Conservation (phyloP, 2,329 filamentous ascomycete species). For the Hypoxylon sp. region DNA sequence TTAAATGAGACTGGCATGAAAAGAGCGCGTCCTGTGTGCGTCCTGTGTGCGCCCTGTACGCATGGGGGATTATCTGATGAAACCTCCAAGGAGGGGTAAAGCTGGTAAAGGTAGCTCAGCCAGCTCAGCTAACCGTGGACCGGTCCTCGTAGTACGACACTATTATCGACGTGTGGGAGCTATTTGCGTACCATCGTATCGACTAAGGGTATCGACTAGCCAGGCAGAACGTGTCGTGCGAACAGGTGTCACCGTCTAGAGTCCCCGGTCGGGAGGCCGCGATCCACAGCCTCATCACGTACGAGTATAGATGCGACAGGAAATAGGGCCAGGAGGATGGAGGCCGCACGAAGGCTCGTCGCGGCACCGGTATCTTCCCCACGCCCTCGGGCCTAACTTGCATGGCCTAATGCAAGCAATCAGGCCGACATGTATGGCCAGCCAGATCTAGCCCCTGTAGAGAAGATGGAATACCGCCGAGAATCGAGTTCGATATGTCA, state of each 20-base stretch:
- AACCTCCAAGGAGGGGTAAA: slow-evolving; percentile 25
- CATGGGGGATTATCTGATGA: slow-evolving; percentile 16
- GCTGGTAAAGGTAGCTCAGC: too few species aligned
- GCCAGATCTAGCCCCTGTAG: background rate
- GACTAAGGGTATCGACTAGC: too few species aligned
- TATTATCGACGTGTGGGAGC: background rate
- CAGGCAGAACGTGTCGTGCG: slow-evolving; percentile 4
- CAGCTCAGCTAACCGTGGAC: background rate
- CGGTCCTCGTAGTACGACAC: background rate
- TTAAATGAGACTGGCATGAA: background rate
- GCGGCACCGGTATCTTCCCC: slow-evolving; percentile 3
- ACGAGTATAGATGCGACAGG: background rate
- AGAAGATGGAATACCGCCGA: slow-evolving; percentile 10
- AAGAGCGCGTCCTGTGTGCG: too few species aligned
- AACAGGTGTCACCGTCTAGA: too few species aligned
- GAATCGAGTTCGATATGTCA: slow-evolving; percentile 1
- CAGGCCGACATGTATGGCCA: slow-evolving; percentile 1
- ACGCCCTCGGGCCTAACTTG: slow-evolving; percentile 7
- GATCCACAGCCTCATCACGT: background rate
- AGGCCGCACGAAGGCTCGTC: background rate
- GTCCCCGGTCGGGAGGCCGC: background rate
- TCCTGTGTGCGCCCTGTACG: too few species aligned
- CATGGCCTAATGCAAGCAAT: slow-evolving; percentile 13
- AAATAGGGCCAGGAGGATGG: background rate
- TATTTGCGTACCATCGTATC: slow-evolving; percentile 3